Evolutionary conservation across 1,284 basidiomycete species (phyloP).

Genomic region (Marasmius oreades): DNA sequence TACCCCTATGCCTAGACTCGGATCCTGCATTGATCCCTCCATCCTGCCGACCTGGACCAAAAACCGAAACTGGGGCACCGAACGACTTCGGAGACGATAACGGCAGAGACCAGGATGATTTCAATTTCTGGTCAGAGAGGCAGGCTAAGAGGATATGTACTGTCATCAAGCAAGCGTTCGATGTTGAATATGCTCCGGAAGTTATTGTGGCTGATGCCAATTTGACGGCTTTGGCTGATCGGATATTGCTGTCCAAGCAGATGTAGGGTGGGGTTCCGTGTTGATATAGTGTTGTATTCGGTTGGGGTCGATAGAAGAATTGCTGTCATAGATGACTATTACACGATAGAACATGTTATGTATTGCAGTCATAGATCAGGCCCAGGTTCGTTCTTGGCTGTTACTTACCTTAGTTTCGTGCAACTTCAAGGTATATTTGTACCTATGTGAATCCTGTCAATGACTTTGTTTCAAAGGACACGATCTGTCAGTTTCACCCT

Average conservation of each 20-base stretch:
- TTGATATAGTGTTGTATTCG: no score
- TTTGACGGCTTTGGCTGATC: conserved; percentile 73
- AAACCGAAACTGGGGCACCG: conserved; percentile 6
- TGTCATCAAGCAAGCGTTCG: conserved; percentile 78
- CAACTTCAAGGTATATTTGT: no score
- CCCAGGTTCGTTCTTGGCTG: no score
- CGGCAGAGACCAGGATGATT: conserved; percentile 81
- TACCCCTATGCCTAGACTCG: conserved; percentile 83
- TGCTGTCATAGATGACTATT: no score
- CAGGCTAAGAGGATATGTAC: conserved; percentile 87
- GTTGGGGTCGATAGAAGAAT: no score
- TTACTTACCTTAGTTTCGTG: no score
- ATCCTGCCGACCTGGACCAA: conserved; percentile 51
- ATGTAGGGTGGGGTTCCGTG: conserved; percentile 28
- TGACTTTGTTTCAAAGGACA: neutral
- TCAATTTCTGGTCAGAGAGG: conserved; percentile 86
- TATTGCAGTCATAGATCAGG: no score
- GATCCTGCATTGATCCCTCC: conserved; percentile 80
- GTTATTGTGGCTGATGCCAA: conserved; percentile 95
- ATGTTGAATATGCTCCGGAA: conserved; percentile 84
- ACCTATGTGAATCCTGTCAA: neutral
- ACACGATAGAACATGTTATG: no score
- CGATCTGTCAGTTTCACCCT: neutral
- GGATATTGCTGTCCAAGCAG: conserved; percentile 81
- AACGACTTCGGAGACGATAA: conserved; percentile 25